Evolutionary conservation across 1,139 yeast species (phyloP).

Genomic region (Sugiyamaella grinbergsii): DNA sequence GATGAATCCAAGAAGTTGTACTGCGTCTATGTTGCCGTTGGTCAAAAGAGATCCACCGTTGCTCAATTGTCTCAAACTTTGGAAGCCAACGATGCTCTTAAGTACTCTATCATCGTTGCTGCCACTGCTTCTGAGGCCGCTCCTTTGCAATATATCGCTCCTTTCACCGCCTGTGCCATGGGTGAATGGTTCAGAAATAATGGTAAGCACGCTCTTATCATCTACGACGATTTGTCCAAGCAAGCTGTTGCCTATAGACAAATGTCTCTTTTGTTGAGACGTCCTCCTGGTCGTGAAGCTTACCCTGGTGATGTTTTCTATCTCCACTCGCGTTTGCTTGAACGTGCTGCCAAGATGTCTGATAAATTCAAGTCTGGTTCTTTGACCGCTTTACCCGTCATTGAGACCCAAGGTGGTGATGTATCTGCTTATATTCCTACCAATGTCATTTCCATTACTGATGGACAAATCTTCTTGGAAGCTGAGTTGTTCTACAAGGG

Average conservation of each 20-base stretch:
- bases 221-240: conserved; percentile 97
- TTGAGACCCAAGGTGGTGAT: conserved; percentile 99
- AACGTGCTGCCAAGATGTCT: conserved; percentile 97
- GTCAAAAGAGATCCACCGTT: conserved; percentile 99
- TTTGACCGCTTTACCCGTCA: conserved; percentile 92
- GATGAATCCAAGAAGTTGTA: conserved; percentile 98
- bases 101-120: conserved; percentile 97
- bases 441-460: conserved; percentile 95
- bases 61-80: conserved; percentile 99
- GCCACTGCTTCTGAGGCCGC: conserved; percentile 99
- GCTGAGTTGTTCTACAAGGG: conserved; percentile 99
- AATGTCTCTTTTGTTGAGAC: conserved; percentile 94
- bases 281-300: conserved; percentile 98
- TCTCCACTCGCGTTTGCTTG: conserved; percentile 93
- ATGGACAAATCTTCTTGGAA: conserved; percentile 98
- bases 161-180: conserved; percentile 99
- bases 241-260: conserved; percentile 99
- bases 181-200: conserved; percentile 99
- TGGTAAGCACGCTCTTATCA: conserved; percentile 95
- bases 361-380: conserved; percentile 90
- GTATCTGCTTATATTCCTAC: conserved; percentile 98
- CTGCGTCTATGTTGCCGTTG: conserved; percentile 99
- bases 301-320: conserved; percentile 97
- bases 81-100: conserved; percentile 97
- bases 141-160: conserved; percentile 99